Evolutionary conservation across 2,329 filamentous ascomycete genomes (phyloP), one percentile per base, ranked within the genome.

Genomic region (Curvularia eragrostidis): DNA sequence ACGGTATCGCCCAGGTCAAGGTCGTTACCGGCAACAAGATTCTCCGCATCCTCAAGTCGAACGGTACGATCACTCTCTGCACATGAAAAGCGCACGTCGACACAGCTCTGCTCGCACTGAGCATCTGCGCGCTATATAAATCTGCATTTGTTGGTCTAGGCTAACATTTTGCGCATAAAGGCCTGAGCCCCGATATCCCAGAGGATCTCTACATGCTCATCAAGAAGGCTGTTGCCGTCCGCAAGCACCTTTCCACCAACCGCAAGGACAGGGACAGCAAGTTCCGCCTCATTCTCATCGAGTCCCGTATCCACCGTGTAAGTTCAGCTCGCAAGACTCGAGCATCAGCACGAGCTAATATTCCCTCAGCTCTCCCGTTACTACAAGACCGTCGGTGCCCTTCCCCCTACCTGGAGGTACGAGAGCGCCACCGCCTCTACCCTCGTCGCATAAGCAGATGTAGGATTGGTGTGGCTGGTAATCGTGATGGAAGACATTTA

Each of bases 261-360:
- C 94, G 95, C 85, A 99, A 99, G 89, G 95, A 99, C 88, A 96
- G 93, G 87, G 95, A 99, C 88, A 91, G 90, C 87, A 99, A 99
- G 88, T 99, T 99, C 91, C 94, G 95, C 80, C 91, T 99, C 71
- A 99, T 99, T 94, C 91, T 99, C 76, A 96, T 99, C 84, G 95
- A 99, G 88, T 98, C 95, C 81, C 92, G 96, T 84, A 98, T 99
- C 84, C 95, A 99, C 91, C 94, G 95, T 86, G 55, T 58, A 58
- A 43, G 56, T 51, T 44, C 1, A 28, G 9, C n/a, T 10, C 12
- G 24, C 9, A n/a, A n/a, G 18, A 46, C 24, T 15, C 12, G 10
- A 39, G 15, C n/a, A 39, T 26, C n/a, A 12, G 18, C 41, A 21
- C 7, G 9, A 10, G 26, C 52, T 58, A 32, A 55, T 48, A 2